phyloP scores from a whole-genome alignment of 306 rosid genomes.

The Trichosanthes truncata region DNA sequence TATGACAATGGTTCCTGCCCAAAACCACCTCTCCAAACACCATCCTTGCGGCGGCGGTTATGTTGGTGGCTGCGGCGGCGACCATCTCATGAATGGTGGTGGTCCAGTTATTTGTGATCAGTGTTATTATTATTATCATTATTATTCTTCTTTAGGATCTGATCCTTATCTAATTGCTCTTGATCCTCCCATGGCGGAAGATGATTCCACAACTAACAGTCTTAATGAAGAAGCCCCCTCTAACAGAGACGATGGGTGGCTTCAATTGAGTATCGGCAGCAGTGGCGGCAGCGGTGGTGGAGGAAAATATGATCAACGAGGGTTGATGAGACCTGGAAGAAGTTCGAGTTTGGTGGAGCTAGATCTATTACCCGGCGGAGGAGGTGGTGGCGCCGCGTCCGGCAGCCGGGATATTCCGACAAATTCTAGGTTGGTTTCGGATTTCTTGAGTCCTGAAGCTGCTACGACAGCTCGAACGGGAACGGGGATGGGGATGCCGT shows the following conservation, averaged over 20 bases:
- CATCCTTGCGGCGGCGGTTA: conserved; percentile 13
- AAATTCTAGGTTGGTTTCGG: not conserved
- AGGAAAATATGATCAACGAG: not conserved
- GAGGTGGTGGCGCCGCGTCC: not conserved
- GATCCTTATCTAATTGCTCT: conserved; percentile 31
- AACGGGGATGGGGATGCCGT: not conserved
- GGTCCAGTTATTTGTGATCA: not conserved
- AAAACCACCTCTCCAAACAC: conserved; percentile 15
- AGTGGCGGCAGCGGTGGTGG: not conserved
- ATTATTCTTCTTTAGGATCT: conserved; percentile 42
- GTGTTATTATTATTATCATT: not conserved
- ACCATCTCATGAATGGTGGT: conserved; percentile 15
- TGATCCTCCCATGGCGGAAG: conserved; percentile 55
- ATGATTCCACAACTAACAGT: conserved; percentile 42
- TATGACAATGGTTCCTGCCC: conserved; percentile 80
- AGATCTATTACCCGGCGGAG: conserved; percentile 38
- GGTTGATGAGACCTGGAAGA: not conserved
- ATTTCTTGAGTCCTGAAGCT: not conserved
- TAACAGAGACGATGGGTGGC: conserved; percentile 42
- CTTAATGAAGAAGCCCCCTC: conserved; percentile 27
- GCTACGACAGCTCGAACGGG: not conserved
- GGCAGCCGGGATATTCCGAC: not conserved
- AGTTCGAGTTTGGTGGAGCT: conserved; percentile 47
- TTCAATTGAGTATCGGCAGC: conserved; percentile 65
- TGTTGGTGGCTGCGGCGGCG: conserved; percentile 25